phyloP scores from a whole-genome alignment of 108 stramenopile species.

The Nitzschia putrida region DNA sequence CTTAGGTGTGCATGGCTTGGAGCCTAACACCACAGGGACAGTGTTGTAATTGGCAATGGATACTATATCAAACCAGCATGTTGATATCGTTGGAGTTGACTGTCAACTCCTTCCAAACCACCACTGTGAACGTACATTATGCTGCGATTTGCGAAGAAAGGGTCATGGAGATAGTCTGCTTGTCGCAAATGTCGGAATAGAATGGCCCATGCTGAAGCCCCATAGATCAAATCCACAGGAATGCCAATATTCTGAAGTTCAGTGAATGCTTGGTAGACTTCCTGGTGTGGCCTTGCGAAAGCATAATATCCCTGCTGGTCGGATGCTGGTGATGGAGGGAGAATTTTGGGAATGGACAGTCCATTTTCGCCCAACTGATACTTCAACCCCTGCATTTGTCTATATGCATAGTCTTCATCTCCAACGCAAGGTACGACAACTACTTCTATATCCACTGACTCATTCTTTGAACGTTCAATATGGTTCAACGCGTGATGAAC shows the following conservation, averaged over 20 bases:
- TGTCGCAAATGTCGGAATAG: constrained; percentile 69
- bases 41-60: too few species aligned
- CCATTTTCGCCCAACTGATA: constrained; percentile 22
- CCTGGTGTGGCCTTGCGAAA: constrained; percentile 69
- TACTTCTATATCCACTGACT: constrained; percentile 66
- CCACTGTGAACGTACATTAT: constrained; percentile 91
- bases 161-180: constrained; percentile 39
- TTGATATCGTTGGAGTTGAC: constrained; percentile 84
- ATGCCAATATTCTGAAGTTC: constrained; percentile 69
- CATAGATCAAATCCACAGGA: constrained; percentile 74
- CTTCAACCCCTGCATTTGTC: constrained; percentile 76
- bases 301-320: constrained; percentile 42
- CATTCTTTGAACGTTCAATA: constrained; percentile 16
- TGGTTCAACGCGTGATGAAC: constrained; percentile 57
- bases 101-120: constrained; percentile 87
- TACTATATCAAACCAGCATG: constrained; percentile 54
- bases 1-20: too few species aligned
- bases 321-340: constrained; percentile 44
- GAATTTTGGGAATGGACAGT: constrained; percentile 61
- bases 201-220: constrained; percentile 75
- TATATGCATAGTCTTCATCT: constrained; percentile 67
- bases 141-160: constrained; percentile 60
- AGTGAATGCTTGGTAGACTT: constrained; percentile 61
- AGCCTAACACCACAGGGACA: too few species aligned
- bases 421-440: constrained; percentile 86